Evolutionary conservation across 331 rosid genomes (phyloP).

Genomic region (Stylosanthes scabra): DNA sequence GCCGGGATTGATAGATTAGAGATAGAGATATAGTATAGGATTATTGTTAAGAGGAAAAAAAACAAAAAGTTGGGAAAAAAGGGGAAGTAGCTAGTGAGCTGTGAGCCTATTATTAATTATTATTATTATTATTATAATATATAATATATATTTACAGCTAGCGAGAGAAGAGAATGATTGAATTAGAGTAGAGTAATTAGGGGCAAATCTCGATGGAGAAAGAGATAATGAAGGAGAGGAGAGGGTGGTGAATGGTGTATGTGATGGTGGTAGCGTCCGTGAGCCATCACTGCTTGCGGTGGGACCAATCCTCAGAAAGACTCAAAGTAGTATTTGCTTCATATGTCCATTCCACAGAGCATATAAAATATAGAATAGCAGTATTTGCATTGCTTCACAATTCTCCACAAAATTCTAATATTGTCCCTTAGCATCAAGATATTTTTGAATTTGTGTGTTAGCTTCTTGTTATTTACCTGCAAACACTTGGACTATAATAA

Average conservation of each 20-base stretch:
- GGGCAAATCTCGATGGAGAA: slow-evolving; percentile 17
- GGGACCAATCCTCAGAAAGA: slow-evolving; percentile 37
- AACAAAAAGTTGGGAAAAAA: background rate
- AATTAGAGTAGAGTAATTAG: slow-evolving; percentile 49
- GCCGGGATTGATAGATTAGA: background rate
- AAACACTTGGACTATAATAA: too few relatives aligned
- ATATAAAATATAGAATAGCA: too few relatives aligned
- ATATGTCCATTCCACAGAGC: slow-evolving; percentile 35
- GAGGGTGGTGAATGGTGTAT: background rate
- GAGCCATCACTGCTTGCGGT: slow-evolving; percentile 51
- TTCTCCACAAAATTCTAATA: slow-evolving; percentile 14
- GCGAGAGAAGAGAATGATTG: slow-evolving; percentile 55
- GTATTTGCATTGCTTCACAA: slow-evolving; percentile 1
- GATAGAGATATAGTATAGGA: too few relatives aligned
- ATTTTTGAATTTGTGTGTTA: background rate
- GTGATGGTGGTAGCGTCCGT: slow-evolving; percentile 34
- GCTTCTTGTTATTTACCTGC: background rate
- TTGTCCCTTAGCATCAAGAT: background rate
- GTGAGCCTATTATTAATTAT: background rate
- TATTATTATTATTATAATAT: too few relatives aligned
- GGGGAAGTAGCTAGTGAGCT: background rate
- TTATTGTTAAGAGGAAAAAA: too few relatives aligned
- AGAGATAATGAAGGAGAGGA: slow-evolving; percentile 28
- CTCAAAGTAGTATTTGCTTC: slow-evolving; percentile 32
- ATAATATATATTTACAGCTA: slow-evolving; percentile 25